These are phyloP conservation scores for Periconia macrospinosa DNA, from an alignment of 2,329 filamentous ascomycete genomes.

Conservation along the genomic window DNA sequence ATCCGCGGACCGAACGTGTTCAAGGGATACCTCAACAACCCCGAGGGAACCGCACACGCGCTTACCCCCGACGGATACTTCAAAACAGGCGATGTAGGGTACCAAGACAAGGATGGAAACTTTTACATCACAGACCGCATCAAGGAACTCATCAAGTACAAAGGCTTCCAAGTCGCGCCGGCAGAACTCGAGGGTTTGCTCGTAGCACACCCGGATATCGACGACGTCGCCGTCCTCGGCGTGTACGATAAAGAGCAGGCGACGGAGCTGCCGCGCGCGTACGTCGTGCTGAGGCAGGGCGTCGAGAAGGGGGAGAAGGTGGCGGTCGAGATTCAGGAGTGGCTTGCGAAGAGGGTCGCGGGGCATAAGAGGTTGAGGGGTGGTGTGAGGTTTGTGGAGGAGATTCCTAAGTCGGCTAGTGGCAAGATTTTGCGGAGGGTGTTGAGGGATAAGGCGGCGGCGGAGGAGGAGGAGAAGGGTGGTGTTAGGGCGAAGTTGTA, in stretches of 20 bases:
- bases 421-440: constrained; percentile 53
- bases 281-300: constrained; percentile 37
- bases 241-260: constrained; percentile 50
- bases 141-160: constrained; percentile 49
- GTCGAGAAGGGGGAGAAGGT: constrained; percentile 29
- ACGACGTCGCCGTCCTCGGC: constrained; percentile 51
- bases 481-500: constrained; percentile 48
- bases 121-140: constrained; percentile 86
- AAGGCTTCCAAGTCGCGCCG: constrained; percentile 52
- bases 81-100: constrained; percentile 85
- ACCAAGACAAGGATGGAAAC: constrained; percentile 74
- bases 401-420: constrained; percentile 51
- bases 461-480: constrained; percentile 36
- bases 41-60: constrained; percentile 68
- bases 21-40: constrained; percentile 75
- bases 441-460: constrained; percentile 46
- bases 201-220: constrained; percentile 44
- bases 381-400: constrained; percentile 50
- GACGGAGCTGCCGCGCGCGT: constrained; percentile 47
- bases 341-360: constrained; percentile 47
- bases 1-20: constrained; percentile 81
- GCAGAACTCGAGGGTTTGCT: constrained; percentile 52
- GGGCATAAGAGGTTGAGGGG: constrained; percentile 52
- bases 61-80: constrained; percentile 81
- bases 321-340: constrained; percentile 45